phyloP scores from a whole-genome alignment of 192 early-diverging fungal genomes.

The Linnemannia elongata region DNA sequence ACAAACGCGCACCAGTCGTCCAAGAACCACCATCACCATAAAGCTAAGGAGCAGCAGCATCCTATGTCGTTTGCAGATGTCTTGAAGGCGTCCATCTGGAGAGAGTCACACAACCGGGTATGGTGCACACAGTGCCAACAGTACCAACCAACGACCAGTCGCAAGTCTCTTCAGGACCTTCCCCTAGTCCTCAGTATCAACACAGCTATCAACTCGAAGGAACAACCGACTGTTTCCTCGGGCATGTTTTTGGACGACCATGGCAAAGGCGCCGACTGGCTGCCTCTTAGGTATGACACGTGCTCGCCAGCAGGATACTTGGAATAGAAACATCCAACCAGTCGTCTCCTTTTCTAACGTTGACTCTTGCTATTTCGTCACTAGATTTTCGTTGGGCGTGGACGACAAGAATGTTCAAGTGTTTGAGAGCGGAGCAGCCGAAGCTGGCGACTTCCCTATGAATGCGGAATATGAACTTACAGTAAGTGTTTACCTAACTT shows the following conservation, averaged over 20 bases:
- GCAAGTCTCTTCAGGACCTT: conserved; percentile 72
- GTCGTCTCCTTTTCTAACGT: not conserved
- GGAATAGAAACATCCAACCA: not conserved
- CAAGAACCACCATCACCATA: conserved; percentile 42
- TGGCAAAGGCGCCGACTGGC: conserved; percentile 59
- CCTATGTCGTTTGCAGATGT: conserved; percentile 64
- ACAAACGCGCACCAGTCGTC: conserved; percentile 49
- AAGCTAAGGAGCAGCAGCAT: conserved; percentile 26
- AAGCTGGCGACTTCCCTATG: conserved; percentile 38
- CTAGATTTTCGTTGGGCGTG: conserved; percentile 67
- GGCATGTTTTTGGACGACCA: conserved; percentile 42
- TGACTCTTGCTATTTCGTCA: not conserved
- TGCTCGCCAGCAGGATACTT: not conserved
- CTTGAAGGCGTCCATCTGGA: conserved; percentile 68
- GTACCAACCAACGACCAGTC: conserved; percentile 85
- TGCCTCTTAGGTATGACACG: conserved; percentile 61
- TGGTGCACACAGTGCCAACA: conserved; percentile 89
- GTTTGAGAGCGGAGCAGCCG: conserved; percentile 44
- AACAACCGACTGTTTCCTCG: conserved; percentile 63
- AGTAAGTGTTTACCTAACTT: conserved; percentile 35
- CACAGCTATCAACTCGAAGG: conserved; percentile 71
- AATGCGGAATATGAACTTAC: conserved; percentile 75
- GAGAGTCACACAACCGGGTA: conserved; percentile 82
- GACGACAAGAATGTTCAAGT: conserved; percentile 58
- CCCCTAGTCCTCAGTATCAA: conserved; percentile 88